A percentile compares a stretch with the other conserved stretches of the same genome.
phyloP scores from a whole-genome alignment of 2,329 filamentous ascomycete genomes.

The Orbilia brochopaga region DNA sequence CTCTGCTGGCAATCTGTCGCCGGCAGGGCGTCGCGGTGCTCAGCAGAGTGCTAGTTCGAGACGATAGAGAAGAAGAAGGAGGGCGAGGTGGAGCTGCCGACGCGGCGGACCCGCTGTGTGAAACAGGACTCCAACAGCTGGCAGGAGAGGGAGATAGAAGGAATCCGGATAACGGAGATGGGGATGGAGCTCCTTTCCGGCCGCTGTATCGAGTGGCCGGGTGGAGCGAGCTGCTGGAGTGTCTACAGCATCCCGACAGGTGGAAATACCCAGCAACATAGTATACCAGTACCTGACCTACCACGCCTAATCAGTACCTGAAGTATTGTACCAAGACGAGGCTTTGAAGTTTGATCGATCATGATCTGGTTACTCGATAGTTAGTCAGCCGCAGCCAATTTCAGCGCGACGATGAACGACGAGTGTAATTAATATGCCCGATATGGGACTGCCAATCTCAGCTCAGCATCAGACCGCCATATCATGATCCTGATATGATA shows the following conservation, averaged over 20 bases:
- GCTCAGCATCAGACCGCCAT: slow-evolving; percentile 3
- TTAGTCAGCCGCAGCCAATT: neutral
- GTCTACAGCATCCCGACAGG: slow-evolving; percentile 21
- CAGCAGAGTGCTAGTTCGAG: slow-evolving; percentile 18
- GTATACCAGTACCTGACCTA: no score
- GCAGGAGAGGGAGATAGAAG: slow-evolving; percentile 23
- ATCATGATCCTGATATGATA: slow-evolving; percentile 33
- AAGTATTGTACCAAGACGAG: no score
- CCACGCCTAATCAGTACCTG: no score
- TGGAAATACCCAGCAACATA: slow-evolving; percentile 33
- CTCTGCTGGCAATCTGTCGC: slow-evolving; percentile 30
- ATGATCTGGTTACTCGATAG: neutral
- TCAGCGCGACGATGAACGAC: neutral
- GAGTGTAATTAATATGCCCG: no score
- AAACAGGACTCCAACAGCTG: no score
- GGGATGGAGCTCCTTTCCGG: slow-evolving; percentile 5
- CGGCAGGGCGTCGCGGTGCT: slow-evolving; percentile 31
- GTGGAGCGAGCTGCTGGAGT: slow-evolving; percentile 33
- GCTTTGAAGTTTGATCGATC: no score
- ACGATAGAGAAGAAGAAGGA: slow-evolving; percentile 2
- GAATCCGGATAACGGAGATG: slow-evolving; percentile 23
- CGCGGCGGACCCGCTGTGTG: no score
- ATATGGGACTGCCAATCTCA: no score
- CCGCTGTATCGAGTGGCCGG: slow-evolving; percentile 22
- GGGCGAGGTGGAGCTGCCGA: neutral